Percentiles rank a stretch among this genome's conserved stretches.
Evolutionary conservation across 352 stramenopile species (phyloP).

Genomic region (Globisporangium sylvaticum): DNA sequence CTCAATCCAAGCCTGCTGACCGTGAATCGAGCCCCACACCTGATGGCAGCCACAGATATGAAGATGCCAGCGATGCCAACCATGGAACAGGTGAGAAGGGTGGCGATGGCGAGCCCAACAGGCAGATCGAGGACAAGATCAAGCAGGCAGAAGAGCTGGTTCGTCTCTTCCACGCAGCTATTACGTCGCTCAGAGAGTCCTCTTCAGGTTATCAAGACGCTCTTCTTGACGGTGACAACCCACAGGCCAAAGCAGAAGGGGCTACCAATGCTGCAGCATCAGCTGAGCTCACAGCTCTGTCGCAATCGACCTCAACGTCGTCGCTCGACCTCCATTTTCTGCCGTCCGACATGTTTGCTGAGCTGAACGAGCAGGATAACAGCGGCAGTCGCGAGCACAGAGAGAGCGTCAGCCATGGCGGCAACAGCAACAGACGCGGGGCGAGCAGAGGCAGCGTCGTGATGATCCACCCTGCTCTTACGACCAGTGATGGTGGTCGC

Average conservation of each 20-base stretch:
- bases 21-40: background rate
- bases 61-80: background rate
- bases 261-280: background rate
- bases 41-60: background rate
- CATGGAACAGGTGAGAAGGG: background rate
- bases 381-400: background rate
- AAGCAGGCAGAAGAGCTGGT: conserved; percentile 7
- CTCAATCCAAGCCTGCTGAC: background rate
- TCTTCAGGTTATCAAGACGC: background rate
- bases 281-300: background rate
- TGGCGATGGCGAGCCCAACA: background rate
- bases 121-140: conserved; percentile 9
- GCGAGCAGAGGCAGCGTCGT: background rate
- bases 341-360: conserved; percentile 11
- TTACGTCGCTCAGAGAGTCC: background rate
- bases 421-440: background rate
- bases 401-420: background rate
- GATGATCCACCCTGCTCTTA: background rate
- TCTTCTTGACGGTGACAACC: background rate
- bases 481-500: background rate
- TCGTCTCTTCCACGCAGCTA: conserved; percentile 3
- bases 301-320: conserved; percentile 18
- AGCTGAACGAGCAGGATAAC: background rate
- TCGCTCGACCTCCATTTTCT: conserved; percentile 17
- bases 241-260: background rate